phyloP scores from a whole-genome alignment of 306 rosid species.

The Clitoria ternatea region DNA sequence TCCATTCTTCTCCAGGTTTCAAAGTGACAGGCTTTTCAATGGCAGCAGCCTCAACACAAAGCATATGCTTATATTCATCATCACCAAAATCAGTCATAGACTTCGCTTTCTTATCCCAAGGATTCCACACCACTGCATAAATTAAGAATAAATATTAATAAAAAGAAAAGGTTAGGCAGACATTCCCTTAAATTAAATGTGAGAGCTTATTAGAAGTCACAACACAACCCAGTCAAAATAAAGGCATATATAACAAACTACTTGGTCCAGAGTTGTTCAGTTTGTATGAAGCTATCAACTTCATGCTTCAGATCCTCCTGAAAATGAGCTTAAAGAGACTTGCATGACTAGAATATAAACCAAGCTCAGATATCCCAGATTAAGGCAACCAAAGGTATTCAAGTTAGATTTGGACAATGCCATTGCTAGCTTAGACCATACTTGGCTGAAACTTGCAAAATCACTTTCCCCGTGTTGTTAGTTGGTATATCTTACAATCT shows the following conservation, averaged over 20 bases:
- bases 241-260: background rate
- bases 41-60: constrained; percentile 91
- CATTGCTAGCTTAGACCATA: constrained; percentile 16
- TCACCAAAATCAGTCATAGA: constrained; percentile 94
- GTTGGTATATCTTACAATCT: background rate
- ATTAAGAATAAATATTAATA: background rate
- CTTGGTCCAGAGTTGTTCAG: background rate
- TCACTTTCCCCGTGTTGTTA: background rate
- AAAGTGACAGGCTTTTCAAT: constrained; percentile 74
- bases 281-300: constrained; percentile 17
- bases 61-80: constrained; percentile 92
- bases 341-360: background rate
- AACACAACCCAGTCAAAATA: constrained; percentile 4
- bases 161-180: background rate
- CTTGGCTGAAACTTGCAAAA: constrained; percentile 5
- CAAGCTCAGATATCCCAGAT: background rate
- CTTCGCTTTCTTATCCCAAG: constrained; percentile 99
- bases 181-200: background rate
- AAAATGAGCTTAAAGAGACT: background rate
- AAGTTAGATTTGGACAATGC: background rate
- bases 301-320: constrained; percentile 13
- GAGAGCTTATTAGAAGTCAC: background rate
- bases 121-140: constrained; percentile 92
- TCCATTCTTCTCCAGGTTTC: constrained; percentile 99
- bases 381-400: constrained; percentile 3